Evolutionary conservation across 2,329 filamentous ascomycete species (phyloP), one percentile per base, ranked within the genome.

Genomic region (Boeremia exigua): DNA sequence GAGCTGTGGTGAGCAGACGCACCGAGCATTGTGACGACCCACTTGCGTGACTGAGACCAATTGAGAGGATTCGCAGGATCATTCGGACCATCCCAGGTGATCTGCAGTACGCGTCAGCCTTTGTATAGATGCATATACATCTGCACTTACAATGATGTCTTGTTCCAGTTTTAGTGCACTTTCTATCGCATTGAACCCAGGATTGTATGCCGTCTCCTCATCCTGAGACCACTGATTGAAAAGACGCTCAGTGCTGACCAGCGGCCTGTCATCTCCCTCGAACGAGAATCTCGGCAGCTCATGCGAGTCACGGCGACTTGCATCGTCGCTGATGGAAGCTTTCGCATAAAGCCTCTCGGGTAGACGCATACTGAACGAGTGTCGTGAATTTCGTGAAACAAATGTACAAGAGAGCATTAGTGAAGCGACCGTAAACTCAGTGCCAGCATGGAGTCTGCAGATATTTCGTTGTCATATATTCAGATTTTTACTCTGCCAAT

Each of bases 21-120:
- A 50, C 48, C 78, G 19, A 80, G 73, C 48, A 79, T 69, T 4
- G 78, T 80, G 0, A 76, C 77, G 15, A 75, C 62, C 79, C 79
- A 81, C 62, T 80, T 80, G 44, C 72, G 68, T 45, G 71, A 71
- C 44, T 70, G 70, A 2, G 70, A 65, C 79, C 79, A 81, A 56
- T 81, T 82, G 55, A 79, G 77, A 2, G 79, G 79, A 52, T 81
- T 81, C 30, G 60, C 66, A 12, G 77, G 77, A 53, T 81, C 79
- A 43, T 78, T 70, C 4, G 77, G 76, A 1, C 77, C 75, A 54
- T 80, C 78, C 78, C 78, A 81, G 0, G 74, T 75, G 8, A 81
- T 60, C 69, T 71, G 42, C 28, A 48, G 33, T 32, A 37, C 33
- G 38, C 28, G 50, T 65, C 28, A 67, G 58, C 37, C 14, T 43